Evolutionary conservation across 1,139 yeast genomes (phyloP).

Genomic region (Candida tetrigidarum): DNA sequence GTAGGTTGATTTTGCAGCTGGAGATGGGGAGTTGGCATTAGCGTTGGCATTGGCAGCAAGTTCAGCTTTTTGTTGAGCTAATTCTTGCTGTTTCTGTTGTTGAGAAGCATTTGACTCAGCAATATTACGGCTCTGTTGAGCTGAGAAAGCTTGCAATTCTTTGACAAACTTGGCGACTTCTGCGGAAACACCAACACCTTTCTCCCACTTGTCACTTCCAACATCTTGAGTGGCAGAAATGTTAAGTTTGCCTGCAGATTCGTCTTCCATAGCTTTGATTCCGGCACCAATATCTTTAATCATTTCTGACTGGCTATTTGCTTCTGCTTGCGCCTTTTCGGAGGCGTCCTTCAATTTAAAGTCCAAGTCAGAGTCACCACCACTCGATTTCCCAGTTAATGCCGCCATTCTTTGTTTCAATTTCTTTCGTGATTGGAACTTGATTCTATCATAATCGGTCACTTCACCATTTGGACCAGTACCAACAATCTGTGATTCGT

Average conservation of each 20-base stretch:
- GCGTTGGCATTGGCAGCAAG: slow-evolving; percentile 13
- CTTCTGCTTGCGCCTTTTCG: slow-evolving; percentile 58
- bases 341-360: slow-evolving; percentile 58
- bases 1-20: slow-evolving; percentile 22
- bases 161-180: slow-evolving; percentile 68
- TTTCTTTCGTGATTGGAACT: slow-evolving; percentile 77
- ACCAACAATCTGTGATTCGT: slow-evolving; percentile 63
- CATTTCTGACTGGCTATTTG: slow-evolving; percentile 56
- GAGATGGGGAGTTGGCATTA: slow-evolving; percentile 16
- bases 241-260: slow-evolving; percentile 52
- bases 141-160: slow-evolving; percentile 43
- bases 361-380: slow-evolving; percentile 52
- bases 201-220: slow-evolving; percentile 79
- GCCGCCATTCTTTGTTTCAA: slow-evolving; percentile 90
- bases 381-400: slow-evolving; percentile 69
- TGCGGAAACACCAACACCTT: slow-evolving; percentile 74
- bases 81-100: slow-evolving; percentile 7
- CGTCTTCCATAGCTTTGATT: slow-evolving; percentile 70
- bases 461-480: slow-evolving; percentile 86
- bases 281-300: slow-evolving; percentile 76
- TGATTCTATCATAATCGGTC: slow-evolving; percentile 79
- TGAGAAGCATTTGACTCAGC: slow-evolving; percentile 11
- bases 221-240: slow-evolving; percentile 50
- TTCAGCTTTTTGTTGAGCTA: slow-evolving; percentile 10
- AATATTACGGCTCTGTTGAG: slow-evolving; percentile 14